Conservation (phyloP, 1,139 yeast species). For the Taphrina flavorubra region DNA sequence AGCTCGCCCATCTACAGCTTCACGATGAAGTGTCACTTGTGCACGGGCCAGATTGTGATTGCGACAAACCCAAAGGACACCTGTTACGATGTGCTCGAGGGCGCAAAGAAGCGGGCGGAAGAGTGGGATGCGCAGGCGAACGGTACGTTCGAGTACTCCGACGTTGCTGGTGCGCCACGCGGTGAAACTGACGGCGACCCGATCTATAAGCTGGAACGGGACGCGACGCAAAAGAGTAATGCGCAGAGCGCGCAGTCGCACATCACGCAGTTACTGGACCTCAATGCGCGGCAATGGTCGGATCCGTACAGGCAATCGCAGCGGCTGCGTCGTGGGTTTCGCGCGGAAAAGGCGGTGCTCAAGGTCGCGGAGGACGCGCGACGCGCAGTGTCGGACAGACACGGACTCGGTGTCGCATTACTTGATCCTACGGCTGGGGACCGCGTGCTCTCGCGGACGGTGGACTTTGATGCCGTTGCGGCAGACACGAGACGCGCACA, state of each 20-base stretch:
- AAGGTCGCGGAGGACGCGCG: neutral
- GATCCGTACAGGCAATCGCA: conserved; percentile 46
- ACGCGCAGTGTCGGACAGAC: neutral
- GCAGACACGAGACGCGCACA: neutral
- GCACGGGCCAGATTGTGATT: conserved; percentile 49
- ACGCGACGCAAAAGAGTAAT: conserved; percentile 32
- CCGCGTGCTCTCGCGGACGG: neutral
- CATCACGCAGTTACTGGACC: conserved; percentile 43
- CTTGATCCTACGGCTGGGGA: neutral
- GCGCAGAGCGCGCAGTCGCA: conserved; percentile 37
- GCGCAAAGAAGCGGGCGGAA: conserved; percentile 48
- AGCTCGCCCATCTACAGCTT: conserved; percentile 51
- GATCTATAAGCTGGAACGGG: conserved; percentile 44
- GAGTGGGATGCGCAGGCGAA: conserved; percentile 43
- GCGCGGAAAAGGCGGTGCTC: conserved; percentile 40
- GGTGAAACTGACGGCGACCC: conserved; percentile 42
- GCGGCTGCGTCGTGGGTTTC: conserved; percentile 43
- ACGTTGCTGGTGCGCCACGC: conserved; percentile 11
- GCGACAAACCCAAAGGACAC: conserved; percentile 52
- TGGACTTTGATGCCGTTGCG: conserved; percentile 1
- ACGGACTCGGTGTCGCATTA: neutral
- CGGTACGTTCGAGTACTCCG: conserved; percentile 44
- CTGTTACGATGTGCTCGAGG: conserved; percentile 48
- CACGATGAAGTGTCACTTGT: conserved; percentile 50
- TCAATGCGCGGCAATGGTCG: conserved; percentile 45